Evolutionary conservation across 169 alveolate genomes (phyloP).

Genomic region (Cystoisospora suis): DNA sequence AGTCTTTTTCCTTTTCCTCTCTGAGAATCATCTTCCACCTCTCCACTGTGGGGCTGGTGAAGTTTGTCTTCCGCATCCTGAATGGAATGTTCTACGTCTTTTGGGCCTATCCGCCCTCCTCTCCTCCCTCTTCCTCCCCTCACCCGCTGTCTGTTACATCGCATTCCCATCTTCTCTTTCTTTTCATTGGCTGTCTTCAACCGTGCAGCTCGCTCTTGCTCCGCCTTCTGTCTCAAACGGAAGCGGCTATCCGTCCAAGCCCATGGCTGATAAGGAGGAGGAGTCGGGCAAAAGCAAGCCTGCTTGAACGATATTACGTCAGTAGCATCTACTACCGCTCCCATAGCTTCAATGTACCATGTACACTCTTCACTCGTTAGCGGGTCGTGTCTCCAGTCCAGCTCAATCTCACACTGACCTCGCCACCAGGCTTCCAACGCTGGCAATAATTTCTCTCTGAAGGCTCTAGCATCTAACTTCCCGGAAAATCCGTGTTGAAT

Average conservation of each 20-base stretch:
- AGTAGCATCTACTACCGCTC: neutral
- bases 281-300: constrained; percentile 55
- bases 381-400: constrained; percentile 58
- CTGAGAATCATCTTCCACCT: no score
- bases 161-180: neutral
- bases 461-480: neutral
- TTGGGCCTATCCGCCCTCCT: no score
- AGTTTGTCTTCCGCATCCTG: no score
- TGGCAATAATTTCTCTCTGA: constrained; percentile 19
- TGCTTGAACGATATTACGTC: constrained; percentile 34
- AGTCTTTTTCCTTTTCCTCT: no score
- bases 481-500: neutral
- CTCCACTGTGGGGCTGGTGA: no score
- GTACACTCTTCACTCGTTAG: constrained; percentile 22
- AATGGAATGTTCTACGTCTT: no score
- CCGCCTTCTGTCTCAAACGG: neutral
- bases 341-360: constrained; percentile 38
- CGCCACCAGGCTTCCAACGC: constrained; percentile 36
- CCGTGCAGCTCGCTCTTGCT: neutral
- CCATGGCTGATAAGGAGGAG: constrained; percentile 34
- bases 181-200: neutral
- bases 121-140: no score
- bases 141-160: no score
- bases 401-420: constrained; percentile 8
- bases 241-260: constrained; percentile 45